Percentiles rank a stretch among this genome's conserved stretches.
These are phyloP conservation scores for Gracilariopsis chorda DNA, from an alignment of 23 red algal species.

Conservation along the genomic window DNA sequence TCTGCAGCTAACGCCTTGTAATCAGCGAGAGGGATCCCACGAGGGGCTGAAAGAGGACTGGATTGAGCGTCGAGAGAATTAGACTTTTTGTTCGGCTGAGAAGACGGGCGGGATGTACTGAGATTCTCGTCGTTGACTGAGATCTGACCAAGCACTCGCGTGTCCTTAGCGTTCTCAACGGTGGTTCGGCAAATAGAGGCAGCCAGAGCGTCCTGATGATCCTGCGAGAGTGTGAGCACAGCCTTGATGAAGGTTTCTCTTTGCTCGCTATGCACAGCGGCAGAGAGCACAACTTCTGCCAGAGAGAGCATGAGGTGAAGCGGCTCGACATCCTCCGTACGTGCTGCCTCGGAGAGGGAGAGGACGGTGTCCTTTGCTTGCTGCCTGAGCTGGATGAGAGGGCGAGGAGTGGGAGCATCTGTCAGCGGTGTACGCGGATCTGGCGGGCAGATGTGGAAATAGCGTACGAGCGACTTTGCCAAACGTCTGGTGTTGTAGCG, in stretches of 20 bases:
- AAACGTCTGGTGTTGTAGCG: slow-evolving; percentile 64
- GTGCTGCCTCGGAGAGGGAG: background rate
- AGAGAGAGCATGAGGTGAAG: slow-evolving; percentile 8
- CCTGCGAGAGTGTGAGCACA: background rate
- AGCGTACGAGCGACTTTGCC: background rate
- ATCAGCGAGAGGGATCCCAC: slow-evolving; percentile 24
- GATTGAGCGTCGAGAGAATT: background rate
- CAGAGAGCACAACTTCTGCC: slow-evolving; percentile 41
- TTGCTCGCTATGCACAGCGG: slow-evolving; percentile 38
- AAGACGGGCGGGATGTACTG: background rate
- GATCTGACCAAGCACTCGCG: background rate
- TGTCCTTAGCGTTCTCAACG: background rate
- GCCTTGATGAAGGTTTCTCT: slow-evolving; percentile 50
- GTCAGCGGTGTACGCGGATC: background rate
- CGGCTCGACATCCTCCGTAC: slow-evolving; percentile 17
- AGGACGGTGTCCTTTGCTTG: background rate
- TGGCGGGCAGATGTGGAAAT: slow-evolving; percentile 13
- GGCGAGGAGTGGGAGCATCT: background rate
- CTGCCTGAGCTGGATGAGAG: slow-evolving; percentile 24
- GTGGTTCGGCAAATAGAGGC: slow-evolving; percentile 27
- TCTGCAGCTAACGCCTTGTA: slow-evolving; percentile 60
- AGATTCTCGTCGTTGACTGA: slow-evolving; percentile 27
- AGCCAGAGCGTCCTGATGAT: slow-evolving; percentile 27
- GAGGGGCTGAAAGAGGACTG: background rate
- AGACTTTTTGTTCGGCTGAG: background rate